Conservation (phyloP, 805 yeast species). For the Maudiozyma turicensis region DNA sequence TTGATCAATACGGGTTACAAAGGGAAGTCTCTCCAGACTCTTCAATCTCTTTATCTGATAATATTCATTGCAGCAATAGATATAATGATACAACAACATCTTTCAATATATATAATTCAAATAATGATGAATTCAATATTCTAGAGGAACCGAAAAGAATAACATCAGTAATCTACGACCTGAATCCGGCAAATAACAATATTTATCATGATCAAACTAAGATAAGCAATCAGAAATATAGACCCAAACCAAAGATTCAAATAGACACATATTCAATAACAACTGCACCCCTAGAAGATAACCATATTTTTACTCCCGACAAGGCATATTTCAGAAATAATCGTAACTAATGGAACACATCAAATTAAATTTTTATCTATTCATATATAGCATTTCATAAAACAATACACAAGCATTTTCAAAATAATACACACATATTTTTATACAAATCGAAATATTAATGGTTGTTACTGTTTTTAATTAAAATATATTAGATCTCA, state of each 20-base stretch:
- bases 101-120: neutral
- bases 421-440: too few species aligned
- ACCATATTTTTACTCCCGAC: constrained; percentile 6
- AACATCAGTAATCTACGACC: neutral
- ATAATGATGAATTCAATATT: neutral
- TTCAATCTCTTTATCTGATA: neutral
- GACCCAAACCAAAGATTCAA: neutral
- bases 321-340: constrained; percentile 7
- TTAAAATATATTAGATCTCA: too few species aligned
- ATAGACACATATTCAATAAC: neutral
- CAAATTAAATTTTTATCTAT: neutral
- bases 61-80: neutral
- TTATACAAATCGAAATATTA: too few species aligned
- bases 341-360: neutral
- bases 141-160: neutral
- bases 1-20: neutral
- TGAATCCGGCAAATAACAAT: neutral
- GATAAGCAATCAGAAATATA: too few species aligned
- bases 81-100: neutral
- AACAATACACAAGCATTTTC: too few species aligned
- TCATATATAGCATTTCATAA: neutral
- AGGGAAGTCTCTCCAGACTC: neutral
- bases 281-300: too few species aligned
- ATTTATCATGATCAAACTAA: neutral
- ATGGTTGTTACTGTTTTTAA: too few species aligned